Base-by-base conservation (phyloP, 129 eudicot genomes). In the Chrysanthemum lavandulifolium region DNA sequence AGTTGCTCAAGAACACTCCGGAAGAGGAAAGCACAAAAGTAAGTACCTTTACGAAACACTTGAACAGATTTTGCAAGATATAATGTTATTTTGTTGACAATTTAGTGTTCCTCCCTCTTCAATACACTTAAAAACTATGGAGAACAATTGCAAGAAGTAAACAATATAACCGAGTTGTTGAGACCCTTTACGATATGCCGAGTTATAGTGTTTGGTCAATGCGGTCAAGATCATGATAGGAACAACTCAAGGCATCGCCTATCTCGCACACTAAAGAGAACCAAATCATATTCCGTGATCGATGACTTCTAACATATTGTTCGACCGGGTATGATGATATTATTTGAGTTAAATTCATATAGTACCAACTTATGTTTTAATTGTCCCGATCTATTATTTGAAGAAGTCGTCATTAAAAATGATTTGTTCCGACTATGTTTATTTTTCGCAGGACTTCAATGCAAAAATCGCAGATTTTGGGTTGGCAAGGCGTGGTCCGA, bases 131-230 rank as follows among this genome's bases (percentile, higher is more conserved):
- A 21, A 21, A 21, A 21, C 23, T 21, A 21, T 21, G 23, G 23
- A 21, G 23, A 21, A 21, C 23, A 21, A 21, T 21, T 21, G 23
- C 23, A 21, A 21, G 23, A 21, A 21, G 23, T 21, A 21, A 21
- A 21, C 23, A 21, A 21, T 21, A 21, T 21, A 21, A 92, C 68
- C 33, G 75, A 58, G 89, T 83, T 1, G 79, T 92, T 18, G 85
- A 87, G n/a, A 89, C 96, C 58, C 88, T 92, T 64, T 87, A 83
- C 58, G 89, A 82, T 73, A 92, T 92, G 98, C 95, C 91, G 10
- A 67, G 73, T 18, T 92, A 77, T 76, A 75, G 84, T 13, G 78
- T 88, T 72, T 78, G 82, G 82, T 29, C 82, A 31, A 53, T 33
- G 58, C 76, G 51, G 47, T 78, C 36, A 78, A 78, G n/a, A 71